A percentile compares a stretch with the other conserved stretches of the same genome.
Conservation (phyloP, 352 stramenopile species). For the Phytophthora aleatoria region DNA sequence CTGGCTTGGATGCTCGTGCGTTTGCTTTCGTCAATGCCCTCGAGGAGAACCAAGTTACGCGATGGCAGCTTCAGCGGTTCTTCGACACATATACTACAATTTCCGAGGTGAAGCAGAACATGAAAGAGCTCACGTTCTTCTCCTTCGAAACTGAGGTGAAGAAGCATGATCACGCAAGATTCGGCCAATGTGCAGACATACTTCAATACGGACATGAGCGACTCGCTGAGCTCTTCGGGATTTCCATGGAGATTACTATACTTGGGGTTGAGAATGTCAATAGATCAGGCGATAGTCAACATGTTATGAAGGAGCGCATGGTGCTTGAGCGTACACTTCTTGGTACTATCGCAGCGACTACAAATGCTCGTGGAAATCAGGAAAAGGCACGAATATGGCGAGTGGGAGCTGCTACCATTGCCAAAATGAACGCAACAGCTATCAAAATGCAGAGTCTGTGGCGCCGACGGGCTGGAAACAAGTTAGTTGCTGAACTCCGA, state of each 20-base stretch:
- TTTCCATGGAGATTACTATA: slow-evolving; percentile 50
- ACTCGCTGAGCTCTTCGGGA: slow-evolving; percentile 51
- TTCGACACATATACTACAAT: slow-evolving; percentile 58
- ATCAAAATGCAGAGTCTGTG: slow-evolving; percentile 57
- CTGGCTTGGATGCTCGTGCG: slow-evolving; percentile 63
- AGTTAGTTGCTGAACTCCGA: slow-evolving; percentile 47
- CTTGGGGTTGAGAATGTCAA: slow-evolving; percentile 23
- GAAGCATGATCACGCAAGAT: slow-evolving; percentile 52
- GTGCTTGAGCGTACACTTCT: slow-evolving; percentile 25
- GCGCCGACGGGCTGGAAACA: slow-evolving; percentile 49
- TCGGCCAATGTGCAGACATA: slow-evolving; percentile 47
- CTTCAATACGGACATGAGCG: slow-evolving; percentile 70
- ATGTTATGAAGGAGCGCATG: neutral
- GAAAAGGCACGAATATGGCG: slow-evolving; percentile 44
- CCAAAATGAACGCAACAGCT: slow-evolving; percentile 44
- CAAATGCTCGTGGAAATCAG: slow-evolving; percentile 18
- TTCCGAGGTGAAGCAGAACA: slow-evolving; percentile 61
- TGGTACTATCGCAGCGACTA: slow-evolving; percentile 16
- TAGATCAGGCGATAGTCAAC: neutral
- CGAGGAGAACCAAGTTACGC: slow-evolving; percentile 49
- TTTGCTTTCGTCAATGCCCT: slow-evolving; percentile 58
- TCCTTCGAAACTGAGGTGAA: slow-evolving; percentile 52
- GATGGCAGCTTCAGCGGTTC: slow-evolving; percentile 71
- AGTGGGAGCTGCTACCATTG: slow-evolving; percentile 27
- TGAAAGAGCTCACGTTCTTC: slow-evolving; percentile 63